A percentile compares a stretch with the other conserved stretches of the same genome.
Conservation (phyloP, 2,329 filamentous ascomycete species). For the Hypoxylon rubiginosum region DNA sequence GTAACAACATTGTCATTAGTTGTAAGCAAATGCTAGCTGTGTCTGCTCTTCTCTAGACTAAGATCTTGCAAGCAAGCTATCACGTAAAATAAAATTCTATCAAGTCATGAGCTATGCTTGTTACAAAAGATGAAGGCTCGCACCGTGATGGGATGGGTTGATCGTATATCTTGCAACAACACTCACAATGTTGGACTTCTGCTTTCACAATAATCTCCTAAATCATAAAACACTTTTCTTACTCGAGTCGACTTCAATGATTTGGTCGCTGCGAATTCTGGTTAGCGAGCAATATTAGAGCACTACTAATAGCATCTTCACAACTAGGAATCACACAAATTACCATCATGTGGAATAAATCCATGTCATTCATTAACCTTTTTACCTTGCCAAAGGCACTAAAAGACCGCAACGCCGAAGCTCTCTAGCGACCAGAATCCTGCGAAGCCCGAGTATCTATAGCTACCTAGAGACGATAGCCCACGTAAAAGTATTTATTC, state of each 20-base stretch:
- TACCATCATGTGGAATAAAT: neutral
- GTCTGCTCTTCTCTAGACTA: neutral
- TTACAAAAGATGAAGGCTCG: no score
- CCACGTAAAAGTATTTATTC: neutral
- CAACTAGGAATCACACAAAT: neutral
- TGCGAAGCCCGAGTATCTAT: neutral
- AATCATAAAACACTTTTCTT: neutral
- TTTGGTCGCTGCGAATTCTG: neutral
- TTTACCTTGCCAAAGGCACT: neutral
- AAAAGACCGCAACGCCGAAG: neutral
- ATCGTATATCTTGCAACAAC: neutral
- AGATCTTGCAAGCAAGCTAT: no score
- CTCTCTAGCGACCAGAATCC: neutral
- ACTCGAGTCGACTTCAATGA: neutral
- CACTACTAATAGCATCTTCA: neutral
- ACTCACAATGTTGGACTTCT: neutral
- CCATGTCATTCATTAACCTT: slow-evolving; percentile 18
- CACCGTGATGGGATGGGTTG: neutral
- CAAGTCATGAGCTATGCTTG: no score
- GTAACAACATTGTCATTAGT: neutral
- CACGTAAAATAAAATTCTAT: no score
- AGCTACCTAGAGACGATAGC: neutral
- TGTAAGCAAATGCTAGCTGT: neutral
- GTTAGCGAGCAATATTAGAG: no score
- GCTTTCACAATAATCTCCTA: neutral